Evolutionary conservation across 2,329 filamentous ascomycete species (phyloP).

Genomic region (Orbilia javanica): DNA sequence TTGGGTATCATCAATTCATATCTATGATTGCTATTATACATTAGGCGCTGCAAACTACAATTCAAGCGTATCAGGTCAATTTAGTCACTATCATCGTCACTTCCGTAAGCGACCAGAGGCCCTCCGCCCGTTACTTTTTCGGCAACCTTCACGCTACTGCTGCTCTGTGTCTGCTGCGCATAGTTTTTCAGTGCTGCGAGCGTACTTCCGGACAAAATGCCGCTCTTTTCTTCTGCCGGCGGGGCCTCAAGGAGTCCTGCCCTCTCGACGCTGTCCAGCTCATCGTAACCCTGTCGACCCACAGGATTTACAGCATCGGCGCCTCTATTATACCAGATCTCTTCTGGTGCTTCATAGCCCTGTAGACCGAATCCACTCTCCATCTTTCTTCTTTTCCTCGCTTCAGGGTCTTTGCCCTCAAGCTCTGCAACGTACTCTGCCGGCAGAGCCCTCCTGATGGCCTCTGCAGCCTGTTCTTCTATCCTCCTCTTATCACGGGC

Average conservation of each 20-base stretch:
- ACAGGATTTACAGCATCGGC: slow-evolving; percentile 75
- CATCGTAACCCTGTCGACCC: slow-evolving; percentile 72
- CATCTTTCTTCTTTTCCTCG: slow-evolving; percentile 87
- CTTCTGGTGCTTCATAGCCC: slow-evolving; percentile 93
- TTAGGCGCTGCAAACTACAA: slow-evolving; percentile 53
- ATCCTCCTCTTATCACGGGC: slow-evolving; percentile 88
- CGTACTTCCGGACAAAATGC: slow-evolving; percentile 85
- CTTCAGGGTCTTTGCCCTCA: slow-evolving; percentile 88
- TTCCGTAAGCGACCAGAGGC: slow-evolving; percentile 88
- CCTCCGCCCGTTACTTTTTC: slow-evolving; percentile 72
- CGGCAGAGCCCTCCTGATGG: slow-evolving; percentile 86
- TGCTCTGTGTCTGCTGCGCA: slow-evolving; percentile 65
- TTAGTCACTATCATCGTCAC: slow-evolving; percentile 76
- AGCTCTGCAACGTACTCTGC: slow-evolving; percentile 93
- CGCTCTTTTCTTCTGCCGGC: slow-evolving; percentile 66
- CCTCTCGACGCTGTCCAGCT: slow-evolving; percentile 65
- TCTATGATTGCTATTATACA: slow-evolving; percentile 58
- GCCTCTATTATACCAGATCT: slow-evolving; percentile 89
- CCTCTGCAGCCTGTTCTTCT: slow-evolving; percentile 96
- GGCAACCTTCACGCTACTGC: slow-evolving; percentile 66
- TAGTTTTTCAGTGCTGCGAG: slow-evolving; percentile 79
- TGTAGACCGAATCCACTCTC: slow-evolving; percentile 89
- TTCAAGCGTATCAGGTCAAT: slow-evolving; percentile 5
- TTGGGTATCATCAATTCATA: slow-evolving; percentile 57
- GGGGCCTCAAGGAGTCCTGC: slow-evolving; percentile 65